Evolutionary conservation across 2,329 filamentous ascomycete genomes (phyloP).

Genomic region (Aphanoascus verrucosus): DNA sequence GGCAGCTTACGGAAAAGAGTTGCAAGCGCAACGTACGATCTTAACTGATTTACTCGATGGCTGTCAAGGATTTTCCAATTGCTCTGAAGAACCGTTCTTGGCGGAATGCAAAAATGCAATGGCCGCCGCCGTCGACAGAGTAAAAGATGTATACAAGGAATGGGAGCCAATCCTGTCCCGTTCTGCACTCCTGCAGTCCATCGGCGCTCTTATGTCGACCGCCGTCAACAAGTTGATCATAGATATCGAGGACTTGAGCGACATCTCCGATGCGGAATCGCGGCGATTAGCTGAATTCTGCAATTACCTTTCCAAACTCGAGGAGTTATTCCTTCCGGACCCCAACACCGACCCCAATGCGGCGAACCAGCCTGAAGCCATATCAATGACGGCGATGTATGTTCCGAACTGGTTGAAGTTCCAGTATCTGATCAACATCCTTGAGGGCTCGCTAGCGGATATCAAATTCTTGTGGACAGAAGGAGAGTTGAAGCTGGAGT

Average conservation of each 20-base stretch:
- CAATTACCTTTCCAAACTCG: slow-evolving; percentile 45
- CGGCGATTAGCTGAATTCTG: slow-evolving; percentile 49
- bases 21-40: slow-evolving; percentile 55
- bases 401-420: slow-evolving; percentile 55
- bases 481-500: slow-evolving; percentile 53
- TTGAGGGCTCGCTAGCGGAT: slow-evolving; percentile 53
- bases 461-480: slow-evolving; percentile 57
- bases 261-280: slow-evolving; percentile 54
- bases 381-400: slow-evolving; percentile 51
- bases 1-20: slow-evolving; percentile 51
- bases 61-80: slow-evolving; percentile 51
- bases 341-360: slow-evolving; percentile 22
- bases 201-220: slow-evolving; percentile 49
- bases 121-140: slow-evolving; percentile 46
- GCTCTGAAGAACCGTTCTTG: slow-evolving; percentile 49
- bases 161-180: slow-evolving; percentile 50
- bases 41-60: slow-evolving; percentile 52
- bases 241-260: slow-evolving; percentile 52
- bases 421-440: slow-evolving; percentile 52
- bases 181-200: slow-evolving; percentile 50
- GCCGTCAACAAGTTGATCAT: slow-evolving; percentile 50
- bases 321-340: slow-evolving; percentile 46
- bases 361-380: slow-evolving; percentile 20
- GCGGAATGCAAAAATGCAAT: slow-evolving; percentile 51
- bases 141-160: slow-evolving; percentile 45